Evolutionary conservation across 306 rosid species (phyloP).

Genomic region (Corylus americana): DNA sequence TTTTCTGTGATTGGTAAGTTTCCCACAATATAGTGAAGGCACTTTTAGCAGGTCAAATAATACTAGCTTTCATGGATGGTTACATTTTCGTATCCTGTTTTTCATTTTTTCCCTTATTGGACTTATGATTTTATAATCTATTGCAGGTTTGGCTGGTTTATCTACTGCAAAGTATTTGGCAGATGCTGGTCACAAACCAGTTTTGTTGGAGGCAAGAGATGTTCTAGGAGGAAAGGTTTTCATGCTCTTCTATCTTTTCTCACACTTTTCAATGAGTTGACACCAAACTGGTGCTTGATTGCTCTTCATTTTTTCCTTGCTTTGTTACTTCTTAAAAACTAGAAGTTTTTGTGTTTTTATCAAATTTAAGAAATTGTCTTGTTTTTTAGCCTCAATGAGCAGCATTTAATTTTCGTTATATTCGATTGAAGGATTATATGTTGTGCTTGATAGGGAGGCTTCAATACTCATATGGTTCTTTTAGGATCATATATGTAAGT

Average conservation of each 20-base stretch:
- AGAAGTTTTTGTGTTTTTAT: background rate
- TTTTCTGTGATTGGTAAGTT: background rate
- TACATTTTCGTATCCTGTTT: background rate
- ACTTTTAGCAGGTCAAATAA: background rate
- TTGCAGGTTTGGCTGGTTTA: constrained; percentile 89
- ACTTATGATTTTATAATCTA: constrained; percentile 25
- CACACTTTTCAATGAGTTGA: constrained; percentile 23
- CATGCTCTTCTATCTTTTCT: constrained; percentile 33
- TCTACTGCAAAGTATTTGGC: constrained; percentile 96
- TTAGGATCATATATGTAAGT: background rate
- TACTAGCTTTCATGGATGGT: background rate
- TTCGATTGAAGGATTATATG: background rate
- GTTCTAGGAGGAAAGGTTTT: constrained; percentile 98
- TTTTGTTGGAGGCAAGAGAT: constrained; percentile 88
- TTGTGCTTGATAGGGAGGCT: background rate
- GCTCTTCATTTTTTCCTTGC: constrained; percentile 20
- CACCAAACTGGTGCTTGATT: constrained; percentile 12
- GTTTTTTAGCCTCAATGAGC: background rate
- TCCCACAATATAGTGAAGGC: background rate
- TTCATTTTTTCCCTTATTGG: background rate
- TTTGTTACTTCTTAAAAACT: constrained; percentile 7
- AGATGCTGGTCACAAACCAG: constrained; percentile 96
- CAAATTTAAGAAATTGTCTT: too few species aligned
- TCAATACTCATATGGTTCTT: too few species aligned
- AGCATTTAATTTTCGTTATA: too few species aligned